Evolutionary conservation across 345 rosid genomes (phyloP), one percentile per base, ranked within the genome.

Genomic region (Passiflora organensis): DNA sequence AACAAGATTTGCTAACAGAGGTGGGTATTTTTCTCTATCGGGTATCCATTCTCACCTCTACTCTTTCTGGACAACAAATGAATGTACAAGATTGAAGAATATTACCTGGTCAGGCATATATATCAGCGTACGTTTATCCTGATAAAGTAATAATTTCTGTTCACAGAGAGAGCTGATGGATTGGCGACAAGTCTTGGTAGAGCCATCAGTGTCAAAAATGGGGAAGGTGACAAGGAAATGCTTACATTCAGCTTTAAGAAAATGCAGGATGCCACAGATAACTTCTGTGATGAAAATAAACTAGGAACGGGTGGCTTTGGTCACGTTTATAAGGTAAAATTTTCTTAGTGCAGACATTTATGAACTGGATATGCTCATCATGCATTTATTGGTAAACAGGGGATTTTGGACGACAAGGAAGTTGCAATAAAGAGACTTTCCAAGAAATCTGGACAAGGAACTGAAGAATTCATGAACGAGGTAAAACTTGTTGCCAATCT

Each of bases 391-490:
- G 3, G 5, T 12, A 11, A 1, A 5, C 51, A 47, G 51, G 51
- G 51, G 14, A 47, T 5, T 18, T 19, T 47, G 25, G 14, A 47
- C 6, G 24, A 47, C 19, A 5, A 18, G 5, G 51, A 47, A 21
- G 23, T 47, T 4, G 51, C 51, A 10, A 13, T 21, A 21, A 47
- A 47, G 25, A 47, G 51, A 13, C 51, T 47, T 21, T 47, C 51
- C 19, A 47, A 21, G 15, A 47, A 19, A 10, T 47, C 51, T 11
- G 23, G 51, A 47, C 51, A 47, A 47, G 51, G 51, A 47, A 13
- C 13, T 2, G 24, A 8, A 4, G 51, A 47, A 13, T 47, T 47
- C 25, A 47, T 18, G 23, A 47, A 47, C 20, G 51, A 47, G 23
- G 24, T 21, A 5, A 47, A 21, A 5, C 22, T 18, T 18, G 20